Base-by-base conservation (phyloP, 2,329 filamentous ascomycete species). In the Pezicula radicicola region DNA sequence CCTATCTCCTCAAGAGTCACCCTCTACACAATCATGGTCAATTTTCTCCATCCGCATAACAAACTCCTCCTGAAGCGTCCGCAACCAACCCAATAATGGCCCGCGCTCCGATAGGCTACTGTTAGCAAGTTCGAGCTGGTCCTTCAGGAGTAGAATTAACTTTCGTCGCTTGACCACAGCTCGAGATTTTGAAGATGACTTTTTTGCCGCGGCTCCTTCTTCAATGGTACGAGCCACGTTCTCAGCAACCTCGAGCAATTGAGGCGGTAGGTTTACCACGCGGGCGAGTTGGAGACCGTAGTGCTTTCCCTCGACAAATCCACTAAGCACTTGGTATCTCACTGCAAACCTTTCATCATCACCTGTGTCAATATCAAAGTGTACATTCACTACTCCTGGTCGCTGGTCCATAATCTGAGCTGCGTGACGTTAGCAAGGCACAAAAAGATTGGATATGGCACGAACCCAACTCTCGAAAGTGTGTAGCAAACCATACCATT, bases 401-500 rank as follows among this genome's bases (percentile, higher is more conserved):
- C 89, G 81, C 57, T 91, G 85, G 1, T 80, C 76, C 54, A 97
- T 76, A 35, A 93, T 89, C 3, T 79, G 80, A 0, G 91, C 87
- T 77, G 39, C 6, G n/a, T 3, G 13, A 10, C 25, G 28, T 60
- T 40, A 60, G 48, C 27, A 39, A 37, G 13, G n/a, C 10, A 19
- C 6, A 25, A 9, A 13, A 15, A 13, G 6, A 21, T 25, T 33
- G 19, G 15, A 15, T 48, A 7, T 10, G 33, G 19, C 15, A 46
- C 72, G 56, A 66, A 79, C 77, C 70, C 2, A 99, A 76, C 55
- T 97, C 89, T 35, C 82, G 77, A 65, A 97, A 99, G 65, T 99
- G 95, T 0, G 94, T 97, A 2, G 88, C 91, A 69, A 99, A 99
- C 85, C 91, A 97, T 0, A 97, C 84, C 0, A 89, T 77, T 0